phyloP scores from a whole-genome alignment of 106 monocot species.

The Phalaenopsis aphrodite region DNA sequence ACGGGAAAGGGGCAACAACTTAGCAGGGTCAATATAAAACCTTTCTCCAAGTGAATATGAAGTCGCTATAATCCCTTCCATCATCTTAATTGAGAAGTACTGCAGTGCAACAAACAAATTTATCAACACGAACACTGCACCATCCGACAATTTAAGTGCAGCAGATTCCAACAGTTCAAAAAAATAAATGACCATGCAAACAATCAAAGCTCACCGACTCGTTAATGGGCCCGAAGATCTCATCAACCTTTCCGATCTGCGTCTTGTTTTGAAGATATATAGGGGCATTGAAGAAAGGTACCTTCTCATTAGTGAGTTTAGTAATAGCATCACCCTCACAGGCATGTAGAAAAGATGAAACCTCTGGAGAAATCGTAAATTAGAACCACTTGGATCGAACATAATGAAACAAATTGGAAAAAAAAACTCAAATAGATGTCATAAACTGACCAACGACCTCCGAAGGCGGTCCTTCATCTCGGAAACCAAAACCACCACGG shows the following conservation, averaged over 20 bases:
- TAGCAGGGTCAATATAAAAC: slow-evolving; percentile 86
- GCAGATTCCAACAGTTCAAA: neutral
- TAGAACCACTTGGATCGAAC: neutral
- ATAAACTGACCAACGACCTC: slow-evolving; percentile 75
- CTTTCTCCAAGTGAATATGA: slow-evolving; percentile 69
- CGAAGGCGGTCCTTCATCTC: slow-evolving; percentile 82
- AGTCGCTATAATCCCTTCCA: slow-evolving; percentile 78
- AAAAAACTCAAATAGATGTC: neutral
- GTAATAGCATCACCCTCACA: slow-evolving; percentile 87
- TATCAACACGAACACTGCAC: neutral
- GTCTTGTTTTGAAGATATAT: slow-evolving; percentile 92
- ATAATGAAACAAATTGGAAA: neutral
- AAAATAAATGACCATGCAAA: neutral
- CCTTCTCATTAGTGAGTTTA: slow-evolving; percentile 83
- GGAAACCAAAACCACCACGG: slow-evolving; percentile 61
- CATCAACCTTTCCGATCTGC: slow-evolving; percentile 93
- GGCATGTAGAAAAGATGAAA: slow-evolving; percentile 80
- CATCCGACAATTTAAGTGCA: neutral
- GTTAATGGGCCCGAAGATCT: slow-evolving; percentile 94
- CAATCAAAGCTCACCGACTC: slow-evolving; percentile 63
- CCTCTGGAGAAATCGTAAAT: slow-evolving; percentile 32
- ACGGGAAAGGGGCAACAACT: slow-evolving; percentile 67
- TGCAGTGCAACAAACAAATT: slow-evolving; percentile 17
- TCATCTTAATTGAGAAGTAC: slow-evolving; percentile 89
- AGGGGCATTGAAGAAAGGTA: slow-evolving; percentile 88